phyloP scores from a whole-genome alignment of 225 moss, liverwort and hornwort species.

The Polytrichum formosum region DNA sequence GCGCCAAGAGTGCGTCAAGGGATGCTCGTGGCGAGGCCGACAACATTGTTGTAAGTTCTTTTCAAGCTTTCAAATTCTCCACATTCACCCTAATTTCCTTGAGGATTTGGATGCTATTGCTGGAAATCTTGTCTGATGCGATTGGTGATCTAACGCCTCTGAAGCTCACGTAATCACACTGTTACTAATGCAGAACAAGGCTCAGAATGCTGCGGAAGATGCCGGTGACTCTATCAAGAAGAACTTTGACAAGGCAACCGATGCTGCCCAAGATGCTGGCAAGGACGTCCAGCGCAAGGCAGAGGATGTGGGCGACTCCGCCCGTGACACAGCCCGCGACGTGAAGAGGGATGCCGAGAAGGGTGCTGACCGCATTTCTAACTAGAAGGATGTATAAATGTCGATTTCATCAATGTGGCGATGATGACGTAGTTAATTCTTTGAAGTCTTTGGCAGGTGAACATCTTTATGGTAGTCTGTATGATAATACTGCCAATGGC shows the following conservation, averaged over 20 bases:
- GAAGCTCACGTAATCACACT: neutral
- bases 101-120: neutral
- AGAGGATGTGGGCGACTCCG: neutral
- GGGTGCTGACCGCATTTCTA: neutral
- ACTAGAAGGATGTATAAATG: neutral
- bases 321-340: neutral
- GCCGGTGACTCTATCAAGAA: neutral
- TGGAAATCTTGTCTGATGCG: neutral
- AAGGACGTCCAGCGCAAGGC: neutral
- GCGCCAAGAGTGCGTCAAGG: conserved; percentile 2
- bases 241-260: conserved; percentile 1
- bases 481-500: too few species aligned
- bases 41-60: conserved; percentile 8
- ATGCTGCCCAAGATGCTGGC: neutral
- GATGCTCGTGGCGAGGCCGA: conserved; percentile 16
- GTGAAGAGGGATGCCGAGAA: neutral
- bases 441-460: too few species aligned
- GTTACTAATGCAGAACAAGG: neutral
- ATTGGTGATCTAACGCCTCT: neutral
- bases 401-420: too few species aligned
- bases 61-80: too few species aligned
- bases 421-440: too few species aligned
- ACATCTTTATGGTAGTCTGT: too few species aligned
- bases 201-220: conserved; percentile 4
- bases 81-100: neutral